Evolutionary conservation across 768 basidiomycete genomes (phyloP).

Genomic region (Leccinellum rugosiceps): DNA sequence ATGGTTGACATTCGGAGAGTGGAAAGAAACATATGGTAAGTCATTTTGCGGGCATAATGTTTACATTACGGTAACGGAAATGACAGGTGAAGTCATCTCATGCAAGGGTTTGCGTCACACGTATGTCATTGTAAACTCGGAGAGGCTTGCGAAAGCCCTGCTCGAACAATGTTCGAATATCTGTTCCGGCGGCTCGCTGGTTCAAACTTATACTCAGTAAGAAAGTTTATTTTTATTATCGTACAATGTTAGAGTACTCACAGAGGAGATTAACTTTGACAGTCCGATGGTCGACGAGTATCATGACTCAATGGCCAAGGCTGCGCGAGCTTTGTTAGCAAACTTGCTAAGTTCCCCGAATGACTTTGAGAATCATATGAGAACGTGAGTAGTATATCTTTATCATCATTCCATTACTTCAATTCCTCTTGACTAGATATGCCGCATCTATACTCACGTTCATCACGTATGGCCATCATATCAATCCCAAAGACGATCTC

Average conservation of each 20-base stretch:
- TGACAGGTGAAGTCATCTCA: slow-evolving; percentile 21
- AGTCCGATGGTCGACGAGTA: slow-evolving; percentile 11
- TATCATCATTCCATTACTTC: neutral
- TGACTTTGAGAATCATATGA: slow-evolving; percentile 10
- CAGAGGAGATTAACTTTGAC: slow-evolving; percentile 15
- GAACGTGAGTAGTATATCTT: slow-evolving; percentile 16
- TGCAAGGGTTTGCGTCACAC: slow-evolving; percentile 19
- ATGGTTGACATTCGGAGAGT: slow-evolving; percentile 32
- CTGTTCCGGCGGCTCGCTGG: slow-evolving; percentile 21
- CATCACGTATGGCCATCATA: slow-evolving; percentile 19
- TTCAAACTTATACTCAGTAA: slow-evolving; percentile 7
- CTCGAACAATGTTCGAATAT: slow-evolving; percentile 26
- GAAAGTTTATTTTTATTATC: neutral
- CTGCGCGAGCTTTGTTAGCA: slow-evolving; percentile 3
- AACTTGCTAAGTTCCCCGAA: slow-evolving; percentile 15
- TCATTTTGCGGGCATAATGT: neutral
- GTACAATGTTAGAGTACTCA: slow-evolving; percentile 20
- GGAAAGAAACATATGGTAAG: slow-evolving; percentile 32
- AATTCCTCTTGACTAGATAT: slow-evolving; percentile 8
- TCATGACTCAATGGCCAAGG: slow-evolving; percentile 8
- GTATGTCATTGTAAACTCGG: slow-evolving; percentile 24
- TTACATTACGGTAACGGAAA: neutral
- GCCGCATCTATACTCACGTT: slow-evolving; percentile 20
- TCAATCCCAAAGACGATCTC: slow-evolving; percentile 16
- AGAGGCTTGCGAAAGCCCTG: slow-evolving; percentile 18